Conservation (phyloP, 495 filamentous ascomycete species). For the Zalerion maritima region DNA sequence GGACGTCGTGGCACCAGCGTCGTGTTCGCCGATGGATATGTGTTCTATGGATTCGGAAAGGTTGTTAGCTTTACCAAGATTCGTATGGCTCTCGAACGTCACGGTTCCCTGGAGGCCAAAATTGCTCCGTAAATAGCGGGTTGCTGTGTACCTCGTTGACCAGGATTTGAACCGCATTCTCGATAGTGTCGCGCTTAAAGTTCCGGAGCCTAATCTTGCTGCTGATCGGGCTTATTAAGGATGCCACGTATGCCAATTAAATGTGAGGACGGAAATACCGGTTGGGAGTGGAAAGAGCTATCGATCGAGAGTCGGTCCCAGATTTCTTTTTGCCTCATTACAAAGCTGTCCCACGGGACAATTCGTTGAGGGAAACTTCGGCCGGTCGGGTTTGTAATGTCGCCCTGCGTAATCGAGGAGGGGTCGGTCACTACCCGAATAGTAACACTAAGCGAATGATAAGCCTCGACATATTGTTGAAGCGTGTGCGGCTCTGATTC, state of each 20-base stretch:
- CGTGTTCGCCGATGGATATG: no score
- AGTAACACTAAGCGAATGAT: constrained; percentile 3
- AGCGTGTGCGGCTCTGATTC: constrained; percentile 1
- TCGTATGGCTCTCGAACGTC: constrained; percentile 11
- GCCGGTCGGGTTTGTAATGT: constrained; percentile 5
- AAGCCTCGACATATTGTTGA: constrained; percentile 3
- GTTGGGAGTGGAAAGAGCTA: background rate
- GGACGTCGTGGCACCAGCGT: no score
- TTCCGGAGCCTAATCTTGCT: constrained; percentile 4
- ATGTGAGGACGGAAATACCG: constrained; percentile 4
- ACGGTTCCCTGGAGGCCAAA: constrained; percentile 6
- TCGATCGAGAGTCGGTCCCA: background rate
- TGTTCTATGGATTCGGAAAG: background rate
- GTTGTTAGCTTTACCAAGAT: constrained; percentile 3
- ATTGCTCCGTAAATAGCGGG: constrained; percentile 1
- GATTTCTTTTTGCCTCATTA: constrained; percentile 2
- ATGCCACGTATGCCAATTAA: constrained; percentile 5
- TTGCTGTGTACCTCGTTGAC: constrained; percentile 6
- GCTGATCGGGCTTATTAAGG: constrained; percentile 5
- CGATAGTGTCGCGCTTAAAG: constrained; percentile 6
- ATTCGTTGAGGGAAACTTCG: constrained; percentile 6
- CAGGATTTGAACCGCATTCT: constrained; percentile 7
- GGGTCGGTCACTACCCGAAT: constrained; percentile 3
- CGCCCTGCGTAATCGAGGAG: constrained; percentile 4
- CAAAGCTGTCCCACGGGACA: constrained; percentile 3